Evolutionary conservation across 345 rosid genomes (phyloP), one percentile per base, ranked within the genome.

Genomic region (Gossypium arboreum): DNA sequence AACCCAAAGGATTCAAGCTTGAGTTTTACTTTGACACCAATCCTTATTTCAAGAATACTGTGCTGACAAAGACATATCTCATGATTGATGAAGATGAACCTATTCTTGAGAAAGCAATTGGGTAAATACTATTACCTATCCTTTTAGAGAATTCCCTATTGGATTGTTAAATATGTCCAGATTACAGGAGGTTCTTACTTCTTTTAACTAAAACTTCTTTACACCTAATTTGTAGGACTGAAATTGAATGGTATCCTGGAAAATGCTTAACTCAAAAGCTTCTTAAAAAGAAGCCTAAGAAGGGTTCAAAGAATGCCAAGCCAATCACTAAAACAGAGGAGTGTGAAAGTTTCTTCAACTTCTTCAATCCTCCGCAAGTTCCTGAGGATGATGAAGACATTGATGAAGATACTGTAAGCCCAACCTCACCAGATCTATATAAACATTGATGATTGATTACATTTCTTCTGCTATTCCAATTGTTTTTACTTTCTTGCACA

Each of bases 1-100:
- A 93, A 18, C 97, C 95, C 50, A 96, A 96, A 81, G 98, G 99
- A 50, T 96, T 93, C 87, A 96, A 96, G 86, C 93, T 96, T 56
- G 98, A 96, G 75, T 96, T 96, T 79, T 85, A 79, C 82, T 96
- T 96, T 71, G 97, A 89, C 27, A 72, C 92, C 47, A 96, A 96
- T 78, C 98, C 99, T 39, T 93, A 71, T 80, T 96, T 96, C 85
- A 93, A 89, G 84, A 93, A 92, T 83, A 10, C 92, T 73, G 84
- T 93, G 64, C 84, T 96, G 90, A 89, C 92, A 2, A 96, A 96
- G 87, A 86, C 94, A 17, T 96, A 96, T 77, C 95, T 93, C 84
- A 93, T 96, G 98, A 90, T 93, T 77, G 99, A 96, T 85, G 99
- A 96, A 76, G 97, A 93, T 54, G 99, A 96, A 57, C 98, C 97